Evolutionary conservation across 1,139 yeast genomes (phyloP).

Genomic region (Blastobotrys serpentis): DNA sequence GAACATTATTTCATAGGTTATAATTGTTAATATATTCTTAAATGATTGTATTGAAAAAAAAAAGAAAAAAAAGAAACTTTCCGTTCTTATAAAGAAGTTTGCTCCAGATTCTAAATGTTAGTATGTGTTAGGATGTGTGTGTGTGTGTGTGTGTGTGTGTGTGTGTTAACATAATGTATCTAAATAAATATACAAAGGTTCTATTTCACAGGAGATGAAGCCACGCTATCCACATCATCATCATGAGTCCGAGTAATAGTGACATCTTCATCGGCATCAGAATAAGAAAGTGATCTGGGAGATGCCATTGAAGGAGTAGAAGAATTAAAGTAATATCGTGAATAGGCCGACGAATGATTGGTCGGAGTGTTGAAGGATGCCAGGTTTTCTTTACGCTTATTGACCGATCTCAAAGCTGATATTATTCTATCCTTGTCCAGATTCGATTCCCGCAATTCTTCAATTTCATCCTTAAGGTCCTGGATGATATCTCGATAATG

Average conservation of each 20-base stretch:
- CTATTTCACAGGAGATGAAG: conserved; percentile 14
- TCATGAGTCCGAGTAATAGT: conserved; percentile 12
- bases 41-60: too few species aligned
- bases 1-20: background rate
- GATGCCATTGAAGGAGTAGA: conserved; percentile 9
- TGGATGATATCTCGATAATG: conserved; percentile 39
- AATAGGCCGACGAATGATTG: conserved; percentile 23
- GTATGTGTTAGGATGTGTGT: background rate
- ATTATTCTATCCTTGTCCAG: conserved; percentile 76
- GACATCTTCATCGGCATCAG: conserved; percentile 15
- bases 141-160: too few species aligned
- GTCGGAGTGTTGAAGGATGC: conserved; percentile 17
- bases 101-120: too few species aligned
- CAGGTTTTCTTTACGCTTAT: conserved; percentile 33
- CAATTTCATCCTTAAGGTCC: conserved; percentile 70
- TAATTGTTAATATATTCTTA: too few species aligned
- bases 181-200: conserved; percentile 7
- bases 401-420: conserved; percentile 51
- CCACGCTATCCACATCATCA: conserved; percentile 7
- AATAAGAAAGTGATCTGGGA: conserved; percentile 12
- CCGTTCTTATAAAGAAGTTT: too few species aligned
- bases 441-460: conserved; percentile 59
- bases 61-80: too few species aligned
- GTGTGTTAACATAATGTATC: background rate
- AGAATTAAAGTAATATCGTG: conserved; percentile 24